Evolutionary conservation across 2,329 filamentous ascomycete genomes (phyloP).

Genomic region (Colletotrichum spinosum): DNA sequence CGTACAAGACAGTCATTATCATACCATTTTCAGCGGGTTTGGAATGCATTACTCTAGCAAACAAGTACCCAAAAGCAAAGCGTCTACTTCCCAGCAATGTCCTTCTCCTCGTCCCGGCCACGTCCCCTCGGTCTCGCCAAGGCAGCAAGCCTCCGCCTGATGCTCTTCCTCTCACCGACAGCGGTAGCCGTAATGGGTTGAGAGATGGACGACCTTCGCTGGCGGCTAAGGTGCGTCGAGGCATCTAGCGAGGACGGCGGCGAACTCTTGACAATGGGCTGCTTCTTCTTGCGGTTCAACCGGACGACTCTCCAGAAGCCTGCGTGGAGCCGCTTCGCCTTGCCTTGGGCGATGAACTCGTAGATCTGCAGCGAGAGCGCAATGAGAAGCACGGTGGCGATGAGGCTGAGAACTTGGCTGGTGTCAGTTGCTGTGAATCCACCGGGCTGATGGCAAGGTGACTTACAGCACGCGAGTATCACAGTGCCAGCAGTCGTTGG

Average conservation of each 20-base stretch:
- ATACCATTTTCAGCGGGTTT: too few relatives aligned
- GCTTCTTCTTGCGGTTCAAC: not conserved
- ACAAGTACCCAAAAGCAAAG: too few relatives aligned
- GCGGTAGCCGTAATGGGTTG: conserved; percentile 15
- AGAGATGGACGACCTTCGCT: conserved; percentile 22
- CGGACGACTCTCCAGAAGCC: not conserved
- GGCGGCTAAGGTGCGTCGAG: conserved; percentile 25
- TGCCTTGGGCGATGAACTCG: conserved; percentile 28
- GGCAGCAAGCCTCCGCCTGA: conserved; percentile 22
- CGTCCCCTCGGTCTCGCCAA: not conserved
- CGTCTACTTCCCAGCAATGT: not conserved
- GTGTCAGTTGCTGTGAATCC: not conserved
- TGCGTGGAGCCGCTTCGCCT: not conserved
- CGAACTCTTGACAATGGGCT: not conserved
- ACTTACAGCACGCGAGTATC: conserved; percentile 30
- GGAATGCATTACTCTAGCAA: too few relatives aligned
- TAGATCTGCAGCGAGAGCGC: conserved; percentile 33
- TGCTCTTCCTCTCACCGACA: conserved; percentile 10
- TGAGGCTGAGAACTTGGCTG: conserved; percentile 26
- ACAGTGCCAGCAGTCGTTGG: conserved; percentile 22
- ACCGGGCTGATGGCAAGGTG: accelerated
- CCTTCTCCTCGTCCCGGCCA: conserved; percentile 25
- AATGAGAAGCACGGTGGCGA: conserved; percentile 34
- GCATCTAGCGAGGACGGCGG: conserved; percentile 9
- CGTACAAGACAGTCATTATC: too few relatives aligned